Evolutionary conservation across 805 yeast species (phyloP), one percentile per base, ranked within the genome.

Genomic region (Blastobotrys robertii): DNA sequence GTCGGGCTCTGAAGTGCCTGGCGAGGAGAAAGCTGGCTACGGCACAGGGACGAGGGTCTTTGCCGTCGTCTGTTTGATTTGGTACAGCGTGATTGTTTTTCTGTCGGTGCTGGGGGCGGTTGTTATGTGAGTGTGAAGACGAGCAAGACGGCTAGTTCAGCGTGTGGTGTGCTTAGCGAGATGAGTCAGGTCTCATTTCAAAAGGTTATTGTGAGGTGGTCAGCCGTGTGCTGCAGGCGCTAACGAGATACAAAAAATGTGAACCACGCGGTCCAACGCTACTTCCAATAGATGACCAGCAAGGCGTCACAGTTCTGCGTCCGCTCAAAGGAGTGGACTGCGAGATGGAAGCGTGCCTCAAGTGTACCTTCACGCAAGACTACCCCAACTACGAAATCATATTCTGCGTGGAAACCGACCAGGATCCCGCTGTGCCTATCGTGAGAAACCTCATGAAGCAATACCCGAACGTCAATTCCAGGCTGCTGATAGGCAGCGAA

Each of bases 321-420:
- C 96, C 96, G 0, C 67, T 86, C 45, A 84, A 84, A 55, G 95
- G 95, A 12, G 64, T 84, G 12, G 96, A 86, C 58, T 74, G 87
- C 1, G 88, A 81, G 50, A 69, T 85, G 62, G 73, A 69, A 32
- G 59, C 71, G 8, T 85, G 95, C 56, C 63, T 87, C 32, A 76
- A 74, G 44, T 73, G 83, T 25, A 74, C 86, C 4, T 74, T 85
- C 44, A 60, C 66, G 35, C 95, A 86, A 57, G 67, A 72, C 13
- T 84, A 84, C 52, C 85, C 92, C 0, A 72, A 70, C 50, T 60
- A 81, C 29, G 92, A 86, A 60, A 72, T 85, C 42, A 60, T 86
- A 2, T 80, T 87, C 53, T 86, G 95, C 55, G 79, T 85, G 8
- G 88, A 80, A 44, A 73, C 70, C 46, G 61, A 65, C 0, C 39